Evolutionary conservation across 352 stramenopile genomes (phyloP).

Genomic region (Nothophytophthora sp.): DNA sequence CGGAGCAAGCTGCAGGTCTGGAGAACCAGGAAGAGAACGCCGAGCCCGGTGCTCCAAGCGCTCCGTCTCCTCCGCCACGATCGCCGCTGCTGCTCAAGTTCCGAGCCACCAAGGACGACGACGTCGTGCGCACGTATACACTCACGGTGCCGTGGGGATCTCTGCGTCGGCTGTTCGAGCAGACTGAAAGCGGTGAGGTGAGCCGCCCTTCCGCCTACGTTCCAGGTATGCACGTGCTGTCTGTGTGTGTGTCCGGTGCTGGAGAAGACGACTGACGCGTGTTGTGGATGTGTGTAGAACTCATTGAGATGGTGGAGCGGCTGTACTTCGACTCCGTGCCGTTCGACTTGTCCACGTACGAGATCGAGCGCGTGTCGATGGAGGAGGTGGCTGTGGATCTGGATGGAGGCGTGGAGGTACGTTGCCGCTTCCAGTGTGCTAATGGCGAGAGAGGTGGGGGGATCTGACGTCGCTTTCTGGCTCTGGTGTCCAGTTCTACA

Average conservation of each 20-base stretch:
- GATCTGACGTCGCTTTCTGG: slow-evolving; percentile 2
- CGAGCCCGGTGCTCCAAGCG: slow-evolving; percentile 1
- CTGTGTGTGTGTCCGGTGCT: background rate
- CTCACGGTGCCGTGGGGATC: slow-evolving; percentile 60
- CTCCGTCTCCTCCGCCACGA: slow-evolving; percentile 13
- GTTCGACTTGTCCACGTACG: slow-evolving; percentile 51
- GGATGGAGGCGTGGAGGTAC: slow-evolving; percentile 48
- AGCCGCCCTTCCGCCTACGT: slow-evolving; percentile 14
- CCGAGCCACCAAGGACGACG: slow-evolving; percentile 36
- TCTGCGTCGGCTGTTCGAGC: slow-evolving; percentile 41
- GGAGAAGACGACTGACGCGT: background rate
- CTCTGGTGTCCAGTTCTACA: slow-evolving; percentile 35
- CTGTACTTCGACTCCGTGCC: slow-evolving; percentile 58
- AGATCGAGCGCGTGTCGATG: slow-evolving; percentile 52
- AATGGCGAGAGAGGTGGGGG: background rate
- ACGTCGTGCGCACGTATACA: slow-evolving; percentile 55
- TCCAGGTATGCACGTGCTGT: slow-evolving; percentile 21
- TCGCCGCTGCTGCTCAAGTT: slow-evolving; percentile 55
- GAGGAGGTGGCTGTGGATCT: slow-evolving; percentile 42
- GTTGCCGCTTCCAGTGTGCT: slow-evolving; percentile 1
- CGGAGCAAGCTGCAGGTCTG: background rate
- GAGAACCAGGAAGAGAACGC: slow-evolving; percentile 10
- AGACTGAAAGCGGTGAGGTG: slow-evolving; percentile 22
- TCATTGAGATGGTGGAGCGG: slow-evolving; percentile 53
- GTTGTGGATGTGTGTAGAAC: slow-evolving; percentile 26